Base-by-base conservation (phyloP, 2,329 filamentous ascomycete species). In the Aureobasidium leucospermi region DNA sequence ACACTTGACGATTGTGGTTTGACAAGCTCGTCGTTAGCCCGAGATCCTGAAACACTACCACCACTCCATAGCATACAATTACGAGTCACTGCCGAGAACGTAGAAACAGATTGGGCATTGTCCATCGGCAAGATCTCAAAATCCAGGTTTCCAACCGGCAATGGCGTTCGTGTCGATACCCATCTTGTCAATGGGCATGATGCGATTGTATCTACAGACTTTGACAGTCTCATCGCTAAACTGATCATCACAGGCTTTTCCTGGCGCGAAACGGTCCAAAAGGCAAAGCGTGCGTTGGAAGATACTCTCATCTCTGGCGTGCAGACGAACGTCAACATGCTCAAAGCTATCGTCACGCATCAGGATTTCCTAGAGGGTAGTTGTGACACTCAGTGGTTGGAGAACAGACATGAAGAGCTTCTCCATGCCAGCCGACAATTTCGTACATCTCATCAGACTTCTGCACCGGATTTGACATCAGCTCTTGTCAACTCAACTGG, bases 201-300 rank as follows among this genome's bases (percentile, higher is more conserved):
- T 7, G 70, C 76, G 0, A 68, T 81, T 4, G 73, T 85, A 0
- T 77, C 78, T 0, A 73, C 80, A 1, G 79, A 83, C 38, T 85
- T 84, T 63, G 82, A 86, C 67, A 82, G 79, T 57, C 73, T 85
- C 1, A 68, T 85, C 4, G 81, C 81, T 5, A 85, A 86, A 62
- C 73, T 85, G 60, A 81, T 85, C 38, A 70, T 85, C 51, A 83
- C 80, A 1, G 80, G 79, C 0, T 68, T 74, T 0, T 78, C 72
- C 7, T 85, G 82, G 81, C 65, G 73, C n/a, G 75, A 75, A 11
- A 75, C 73, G 0, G 75, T 85, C 1, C 66, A 68, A 2, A 86
- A 85, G 67, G 79, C 82, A 0, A 73, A 73, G 53, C 72, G 81
- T 36, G 82, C 82, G 0, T 70, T 87, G 0, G 71, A 77, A 15